Percentiles rank a stretch among this genome's conserved stretches.
These are phyloP conservation scores for Xylaria sp. DNA, from an alignment of 2,329 filamentous ascomycete genomes.

Conservation along the genomic window DNA sequence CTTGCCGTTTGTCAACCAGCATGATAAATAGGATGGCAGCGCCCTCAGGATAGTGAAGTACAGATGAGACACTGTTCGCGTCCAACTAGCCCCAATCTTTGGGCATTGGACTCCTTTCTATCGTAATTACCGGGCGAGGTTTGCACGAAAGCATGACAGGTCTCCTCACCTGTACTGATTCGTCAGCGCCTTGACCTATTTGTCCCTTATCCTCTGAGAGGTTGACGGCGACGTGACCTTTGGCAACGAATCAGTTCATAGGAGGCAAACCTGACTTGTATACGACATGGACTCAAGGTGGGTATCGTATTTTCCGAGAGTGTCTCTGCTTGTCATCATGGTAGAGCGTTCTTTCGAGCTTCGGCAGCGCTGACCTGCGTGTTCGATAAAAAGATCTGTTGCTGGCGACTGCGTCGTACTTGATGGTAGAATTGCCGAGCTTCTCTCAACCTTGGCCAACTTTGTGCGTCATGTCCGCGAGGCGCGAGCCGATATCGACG, in stretches of 20 bases:
- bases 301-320: conserved; percentile 37
- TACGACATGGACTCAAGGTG: conserved; percentile 45
- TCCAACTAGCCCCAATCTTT: conserved; percentile 11
- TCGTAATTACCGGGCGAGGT: conserved; percentile 5
- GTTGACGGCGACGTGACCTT: background rate
- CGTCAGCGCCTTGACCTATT: conserved; percentile 3
- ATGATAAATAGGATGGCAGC: conserved; percentile 17
- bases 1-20: conserved; percentile 7
- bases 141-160: conserved; percentile 21
- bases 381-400: conserved; percentile 50
- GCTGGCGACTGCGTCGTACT: conserved; percentile 54
- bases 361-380: conserved; percentile 45
- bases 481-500: conserved; percentile 54
- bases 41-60: conserved; percentile 6
- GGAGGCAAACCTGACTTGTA: conserved; percentile 35
- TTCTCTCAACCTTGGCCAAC: conserved; percentile 48
- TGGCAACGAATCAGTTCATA: background rate
- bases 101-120: background rate
- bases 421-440: conserved; percentile 51
- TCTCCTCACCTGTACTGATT: conserved; percentile 13
- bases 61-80: conserved; percentile 11
- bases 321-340: conserved; percentile 28
- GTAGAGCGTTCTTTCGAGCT: conserved; percentile 37
- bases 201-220: conserved; percentile 7
- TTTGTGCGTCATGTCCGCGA: conserved; percentile 57